Evolutionary conservation across 2,329 filamentous ascomycete species (phyloP).

Genomic region (Clathrospora elynae): DNA sequence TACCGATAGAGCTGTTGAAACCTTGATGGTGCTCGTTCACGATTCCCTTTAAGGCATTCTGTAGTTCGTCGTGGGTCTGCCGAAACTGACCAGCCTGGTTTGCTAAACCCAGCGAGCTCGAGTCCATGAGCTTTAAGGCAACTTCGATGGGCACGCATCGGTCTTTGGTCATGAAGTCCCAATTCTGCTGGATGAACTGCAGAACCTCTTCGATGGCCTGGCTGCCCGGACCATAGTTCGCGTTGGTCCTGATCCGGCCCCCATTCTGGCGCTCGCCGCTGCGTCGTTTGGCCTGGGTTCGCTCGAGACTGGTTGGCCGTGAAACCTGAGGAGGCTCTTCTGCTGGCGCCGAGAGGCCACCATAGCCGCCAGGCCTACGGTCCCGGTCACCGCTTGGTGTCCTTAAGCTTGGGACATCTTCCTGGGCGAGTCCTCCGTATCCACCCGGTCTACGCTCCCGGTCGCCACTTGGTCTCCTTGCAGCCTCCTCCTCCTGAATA

Average conservation of each 20-base stretch:
- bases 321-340: slow-evolving; percentile 39
- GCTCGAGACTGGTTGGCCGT: slow-evolving; percentile 50
- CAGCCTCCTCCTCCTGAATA: slow-evolving; percentile 33
- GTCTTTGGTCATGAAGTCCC: slow-evolving; percentile 87
- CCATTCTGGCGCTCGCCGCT: slow-evolving; percentile 44
- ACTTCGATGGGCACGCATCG: slow-evolving; percentile 93
- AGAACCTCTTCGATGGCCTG: slow-evolving; percentile 65
- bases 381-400: slow-evolving; percentile 32
- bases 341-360: slow-evolving; percentile 33
- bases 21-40: slow-evolving; percentile 98
- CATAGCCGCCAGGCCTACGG: slow-evolving; percentile 46
- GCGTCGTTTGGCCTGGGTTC: slow-evolving; percentile 48
- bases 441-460: slow-evolving; percentile 40
- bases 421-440: slow-evolving; percentile 48
- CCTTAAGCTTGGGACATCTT: too few relatives aligned
- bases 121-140: slow-evolving; percentile 91
- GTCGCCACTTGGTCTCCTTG: slow-evolving; percentile 30
- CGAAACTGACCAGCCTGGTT: slow-evolving; percentile 86
- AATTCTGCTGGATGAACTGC: slow-evolving; percentile 82
- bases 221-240: slow-evolving; percentile 47
- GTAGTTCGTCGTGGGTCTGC: slow-evolving; percentile 83
- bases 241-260: slow-evolving; percentile 36
- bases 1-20: slow-evolving; percentile 98
- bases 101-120: slow-evolving; percentile 88
- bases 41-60: slow-evolving; percentile 88